phyloP scores from a whole-genome alignment of 108 stramenopile species.

The Skeletonema marinoi region DNA sequence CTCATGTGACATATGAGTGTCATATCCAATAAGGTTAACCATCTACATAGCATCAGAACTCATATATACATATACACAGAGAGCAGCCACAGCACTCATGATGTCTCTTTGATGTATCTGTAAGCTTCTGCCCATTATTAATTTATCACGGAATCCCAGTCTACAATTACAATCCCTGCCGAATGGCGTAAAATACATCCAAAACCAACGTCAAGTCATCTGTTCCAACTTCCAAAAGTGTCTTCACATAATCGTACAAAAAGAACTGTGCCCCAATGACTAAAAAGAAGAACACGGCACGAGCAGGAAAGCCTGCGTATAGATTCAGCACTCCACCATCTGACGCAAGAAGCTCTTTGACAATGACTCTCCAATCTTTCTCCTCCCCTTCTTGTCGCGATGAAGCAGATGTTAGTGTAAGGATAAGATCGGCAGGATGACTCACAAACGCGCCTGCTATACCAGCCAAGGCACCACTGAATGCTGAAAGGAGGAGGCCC shows the following conservation, averaged over 20 bases:
- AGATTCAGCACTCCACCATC: slow-evolving; percentile 84
- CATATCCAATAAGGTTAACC: no score
- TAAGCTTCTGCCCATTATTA: no score
- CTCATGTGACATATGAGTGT: no score
- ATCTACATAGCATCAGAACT: no score
- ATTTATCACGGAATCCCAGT: no score
- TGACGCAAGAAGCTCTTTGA: slow-evolving; percentile 63
- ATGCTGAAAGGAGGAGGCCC: slow-evolving; percentile 76
- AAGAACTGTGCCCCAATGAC: slow-evolving; percentile 93
- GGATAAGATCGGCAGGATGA: slow-evolving; percentile 89
- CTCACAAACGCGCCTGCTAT: slow-evolving; percentile 79
- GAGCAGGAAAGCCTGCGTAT: slow-evolving; percentile 71
- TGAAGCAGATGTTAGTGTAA: slow-evolving; percentile 77
- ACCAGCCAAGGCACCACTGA: slow-evolving; percentile 80
- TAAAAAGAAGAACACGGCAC: slow-evolving; percentile 86
- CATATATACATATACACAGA: no score
- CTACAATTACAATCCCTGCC: slow-evolving; percentile 57
- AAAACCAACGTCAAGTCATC: slow-evolving; percentile 89
- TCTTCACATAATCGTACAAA: slow-evolving; percentile 89
- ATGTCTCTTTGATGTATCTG: no score
- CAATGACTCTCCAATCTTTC: slow-evolving; percentile 70
- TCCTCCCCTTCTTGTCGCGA: slow-evolving; percentile 24
- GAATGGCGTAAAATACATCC: slow-evolving; percentile 90
- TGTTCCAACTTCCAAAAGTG: slow-evolving; percentile 74
- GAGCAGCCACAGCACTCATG: no score